Evolutionary conservation across 257 asterid genomes (phyloP).

Genomic region (Nicotiana knightiana): DNA sequence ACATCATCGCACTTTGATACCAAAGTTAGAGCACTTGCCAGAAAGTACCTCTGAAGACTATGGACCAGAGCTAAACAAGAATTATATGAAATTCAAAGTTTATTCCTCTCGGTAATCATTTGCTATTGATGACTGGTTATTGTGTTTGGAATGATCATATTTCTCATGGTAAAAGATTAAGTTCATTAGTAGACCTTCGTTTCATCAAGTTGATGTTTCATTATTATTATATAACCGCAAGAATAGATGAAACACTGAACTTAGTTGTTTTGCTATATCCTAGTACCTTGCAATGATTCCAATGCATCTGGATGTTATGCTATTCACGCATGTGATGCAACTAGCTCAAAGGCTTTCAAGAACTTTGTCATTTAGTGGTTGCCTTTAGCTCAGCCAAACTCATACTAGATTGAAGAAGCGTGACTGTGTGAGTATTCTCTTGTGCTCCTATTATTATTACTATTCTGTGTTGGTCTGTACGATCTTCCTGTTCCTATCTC

Average conservation of each 20-base stretch:
- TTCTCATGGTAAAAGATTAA: not conserved
- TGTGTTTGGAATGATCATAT: not conserved
- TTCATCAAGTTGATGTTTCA: not conserved
- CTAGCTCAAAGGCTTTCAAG: not conserved
- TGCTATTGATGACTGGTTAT: not conserved
- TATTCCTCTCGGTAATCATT: not conserved
- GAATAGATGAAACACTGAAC: not conserved
- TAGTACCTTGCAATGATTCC: not conserved
- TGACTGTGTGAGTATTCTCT: too few species aligned
- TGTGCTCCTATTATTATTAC: too few species aligned
- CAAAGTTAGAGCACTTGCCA: slow-evolving; percentile 91
- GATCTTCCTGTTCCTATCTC: too few species aligned
- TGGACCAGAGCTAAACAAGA: not conserved
- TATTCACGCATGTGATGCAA: not conserved
- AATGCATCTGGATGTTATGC: not conserved
- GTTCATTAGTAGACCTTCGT: not conserved
- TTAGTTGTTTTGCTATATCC: not conserved
- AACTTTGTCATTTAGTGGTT: not conserved
- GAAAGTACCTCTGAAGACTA: slow-evolving; percentile 61
- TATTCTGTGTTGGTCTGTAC: too few species aligned
- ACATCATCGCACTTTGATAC: slow-evolving; percentile 93
- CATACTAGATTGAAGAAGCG: not conserved
- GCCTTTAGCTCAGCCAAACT: not conserved
- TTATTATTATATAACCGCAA: not conserved
- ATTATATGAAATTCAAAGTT: not conserved